A percentile compares a stretch with the other conserved stretches of the same genome.
phyloP scores from a whole-genome alignment of 1,284 basidiomycete genomes.

The Moesziomyces sp. region DNA sequence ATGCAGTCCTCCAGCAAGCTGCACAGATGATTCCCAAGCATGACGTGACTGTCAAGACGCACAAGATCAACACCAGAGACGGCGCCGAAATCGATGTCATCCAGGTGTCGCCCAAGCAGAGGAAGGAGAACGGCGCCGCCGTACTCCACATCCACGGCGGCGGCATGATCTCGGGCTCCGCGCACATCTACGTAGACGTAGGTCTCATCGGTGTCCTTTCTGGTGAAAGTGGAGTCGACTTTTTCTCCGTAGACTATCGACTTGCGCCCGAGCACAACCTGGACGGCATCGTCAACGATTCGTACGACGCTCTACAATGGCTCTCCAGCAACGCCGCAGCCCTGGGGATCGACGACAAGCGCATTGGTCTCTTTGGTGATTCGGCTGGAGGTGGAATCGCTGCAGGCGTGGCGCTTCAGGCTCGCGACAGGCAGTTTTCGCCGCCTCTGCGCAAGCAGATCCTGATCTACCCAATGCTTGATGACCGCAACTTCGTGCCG shows the following conservation, averaged over 20 bases:
- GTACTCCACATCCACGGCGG: slow-evolving; percentile 32
- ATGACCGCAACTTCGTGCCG: slow-evolving; percentile 22
- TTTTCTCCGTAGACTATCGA: slow-evolving; percentile 32
- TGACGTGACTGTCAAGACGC: slow-evolving; percentile 16
- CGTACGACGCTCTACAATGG: slow-evolving; percentile 34
- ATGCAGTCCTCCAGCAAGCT: background rate
- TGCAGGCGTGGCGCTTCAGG: slow-evolving; percentile 32
- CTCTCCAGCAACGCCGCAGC: slow-evolving; percentile 17
- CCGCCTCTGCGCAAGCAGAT: slow-evolving; percentile 33
- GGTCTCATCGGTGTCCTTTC: slow-evolving; percentile 1
- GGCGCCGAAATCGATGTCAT: slow-evolving; percentile 21
- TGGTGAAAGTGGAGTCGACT: slow-evolving; percentile 2
- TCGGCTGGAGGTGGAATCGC: slow-evolving; percentile 36
- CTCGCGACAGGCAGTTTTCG: slow-evolving; percentile 18
- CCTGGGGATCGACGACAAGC: slow-evolving; percentile 20
- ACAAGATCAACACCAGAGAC: slow-evolving; percentile 25
- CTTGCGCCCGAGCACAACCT: slow-evolving; percentile 23
- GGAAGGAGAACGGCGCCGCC: slow-evolving; percentile 14
- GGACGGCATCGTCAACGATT: slow-evolving; percentile 27
- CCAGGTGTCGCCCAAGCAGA: slow-evolving; percentile 20
- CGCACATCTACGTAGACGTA: slow-evolving; percentile 4
- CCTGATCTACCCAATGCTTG: slow-evolving; percentile 41
- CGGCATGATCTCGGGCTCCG: slow-evolving; percentile 27
- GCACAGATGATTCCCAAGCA: slow-evolving; percentile 1
- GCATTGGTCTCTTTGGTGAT: slow-evolving; percentile 28